Conservation (phyloP, 208 protist species). For the Tritrichomonas musculus region DNA sequence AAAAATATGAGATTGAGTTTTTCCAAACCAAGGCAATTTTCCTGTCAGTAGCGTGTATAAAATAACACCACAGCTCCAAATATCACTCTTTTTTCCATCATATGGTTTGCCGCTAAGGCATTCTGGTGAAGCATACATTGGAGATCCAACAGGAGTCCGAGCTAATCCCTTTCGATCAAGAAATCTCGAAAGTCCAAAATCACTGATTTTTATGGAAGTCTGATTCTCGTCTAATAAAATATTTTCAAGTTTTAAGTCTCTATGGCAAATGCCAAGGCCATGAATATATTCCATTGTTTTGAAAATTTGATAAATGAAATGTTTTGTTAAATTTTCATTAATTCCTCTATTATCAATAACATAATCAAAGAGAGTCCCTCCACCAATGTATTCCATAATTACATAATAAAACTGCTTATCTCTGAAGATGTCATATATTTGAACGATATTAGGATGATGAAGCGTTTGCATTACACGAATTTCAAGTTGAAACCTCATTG, state of each 20-base stretch:
- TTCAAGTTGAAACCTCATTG: too few species aligned
- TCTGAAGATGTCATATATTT: background rate
- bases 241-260: constrained; percentile 45
- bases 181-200: too few species aligned
- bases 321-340: background rate
- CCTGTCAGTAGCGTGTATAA: background rate
- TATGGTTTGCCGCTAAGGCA: background rate
- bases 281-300: constrained; percentile 35
- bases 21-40: background rate
- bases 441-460: background rate
- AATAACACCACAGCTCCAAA: background rate
- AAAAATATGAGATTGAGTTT: too few species aligned
- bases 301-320: background rate
- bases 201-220: too few species aligned
- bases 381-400: background rate
- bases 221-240: constrained; percentile 32
- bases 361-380: background rate
- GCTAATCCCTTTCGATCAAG: too few species aligned
- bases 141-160: too few species aligned
- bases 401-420: background rate
- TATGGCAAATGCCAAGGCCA: constrained; percentile 34
- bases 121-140: background rate
- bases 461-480: background rate
- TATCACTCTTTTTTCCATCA: background rate
- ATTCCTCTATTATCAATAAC: background rate